Conservation (phyloP, 225 moss, liverwort and hornwort genomes). For the Marchantia paleacea region DNA sequence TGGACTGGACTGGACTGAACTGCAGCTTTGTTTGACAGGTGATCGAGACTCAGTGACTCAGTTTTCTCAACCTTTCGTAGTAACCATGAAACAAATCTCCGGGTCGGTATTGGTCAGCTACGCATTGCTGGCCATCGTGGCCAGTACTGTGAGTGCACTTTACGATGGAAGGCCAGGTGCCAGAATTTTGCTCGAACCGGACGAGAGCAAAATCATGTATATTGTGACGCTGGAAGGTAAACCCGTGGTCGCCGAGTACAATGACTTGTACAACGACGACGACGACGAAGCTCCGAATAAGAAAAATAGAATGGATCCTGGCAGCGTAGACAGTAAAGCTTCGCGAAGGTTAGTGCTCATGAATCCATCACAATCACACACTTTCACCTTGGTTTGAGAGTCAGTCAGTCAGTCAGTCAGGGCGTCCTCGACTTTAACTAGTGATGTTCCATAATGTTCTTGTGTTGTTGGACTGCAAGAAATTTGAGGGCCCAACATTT, state of each 20-base stretch:
- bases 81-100: background rate
- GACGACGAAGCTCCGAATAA: too few relatives aligned
- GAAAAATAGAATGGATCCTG: background rate
- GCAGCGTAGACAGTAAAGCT: background rate
- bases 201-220: background rate
- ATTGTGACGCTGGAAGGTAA: background rate
- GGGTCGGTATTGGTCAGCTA: background rate
- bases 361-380: background rate
- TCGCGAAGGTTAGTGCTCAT: background rate
- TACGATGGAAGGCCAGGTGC: background rate
- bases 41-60: too few relatives aligned
- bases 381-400: background rate
- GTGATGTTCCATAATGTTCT: background rate
- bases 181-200: background rate
- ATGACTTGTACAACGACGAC: background rate
- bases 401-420: background rate
- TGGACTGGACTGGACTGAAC: too few relatives aligned
- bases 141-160: background rate
- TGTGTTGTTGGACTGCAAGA: too few relatives aligned
- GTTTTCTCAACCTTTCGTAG: too few relatives aligned
- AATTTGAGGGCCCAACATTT: too few relatives aligned
- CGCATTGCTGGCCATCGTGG: background rate
- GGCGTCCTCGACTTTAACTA: background rate
- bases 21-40: too few relatives aligned
- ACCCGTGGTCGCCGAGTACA: background rate